These are phyloP conservation scores for Aspergillus amoenus DNA, from an alignment of 2,329 filamentous ascomycete species.

Conservation along the genomic window DNA sequence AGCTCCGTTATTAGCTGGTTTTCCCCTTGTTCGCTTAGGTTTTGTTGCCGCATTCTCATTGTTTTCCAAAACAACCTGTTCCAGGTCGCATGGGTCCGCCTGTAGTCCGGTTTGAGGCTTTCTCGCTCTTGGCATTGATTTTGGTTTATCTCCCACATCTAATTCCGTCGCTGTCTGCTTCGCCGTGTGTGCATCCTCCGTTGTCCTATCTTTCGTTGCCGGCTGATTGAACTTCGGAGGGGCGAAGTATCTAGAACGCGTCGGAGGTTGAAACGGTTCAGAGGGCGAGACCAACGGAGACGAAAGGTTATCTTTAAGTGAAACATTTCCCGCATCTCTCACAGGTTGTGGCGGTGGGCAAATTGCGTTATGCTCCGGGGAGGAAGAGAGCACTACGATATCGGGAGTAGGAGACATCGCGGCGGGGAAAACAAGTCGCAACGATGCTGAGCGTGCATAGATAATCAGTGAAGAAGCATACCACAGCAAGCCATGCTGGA, in stretches of 20 bases:
- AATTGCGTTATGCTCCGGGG: slow-evolving; percentile 35
- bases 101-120: slow-evolving; percentile 12
- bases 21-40: slow-evolving; percentile 23
- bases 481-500: neutral
- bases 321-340: slow-evolving; percentile 14
- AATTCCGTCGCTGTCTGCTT: neutral
- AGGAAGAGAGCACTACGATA: slow-evolving; percentile 43
- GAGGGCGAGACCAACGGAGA: slow-evolving; percentile 28
- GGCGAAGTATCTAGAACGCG: slow-evolving; percentile 28
- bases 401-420: slow-evolving; percentile 41
- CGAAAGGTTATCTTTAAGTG: slow-evolving; percentile 22
- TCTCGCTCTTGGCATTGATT: slow-evolving; percentile 18
- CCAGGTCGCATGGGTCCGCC: neutral
- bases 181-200: slow-evolving; percentile 11
- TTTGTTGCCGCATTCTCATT: slow-evolving; percentile 22
- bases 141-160: slow-evolving; percentile 12
- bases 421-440: slow-evolving; percentile 12
- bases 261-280: slow-evolving; percentile 22
- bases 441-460: neutral
- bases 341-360: slow-evolving; percentile 30
- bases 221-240: slow-evolving; percentile 3
- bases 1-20: slow-evolving; percentile 21
- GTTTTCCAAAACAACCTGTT: slow-evolving; percentile 6
- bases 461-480: neutral
- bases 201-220: slow-evolving; percentile 12